phyloP scores from a whole-genome alignment of 495 filamentous ascomycete genomes.

The Annulohypoxylon bovei region DNA sequence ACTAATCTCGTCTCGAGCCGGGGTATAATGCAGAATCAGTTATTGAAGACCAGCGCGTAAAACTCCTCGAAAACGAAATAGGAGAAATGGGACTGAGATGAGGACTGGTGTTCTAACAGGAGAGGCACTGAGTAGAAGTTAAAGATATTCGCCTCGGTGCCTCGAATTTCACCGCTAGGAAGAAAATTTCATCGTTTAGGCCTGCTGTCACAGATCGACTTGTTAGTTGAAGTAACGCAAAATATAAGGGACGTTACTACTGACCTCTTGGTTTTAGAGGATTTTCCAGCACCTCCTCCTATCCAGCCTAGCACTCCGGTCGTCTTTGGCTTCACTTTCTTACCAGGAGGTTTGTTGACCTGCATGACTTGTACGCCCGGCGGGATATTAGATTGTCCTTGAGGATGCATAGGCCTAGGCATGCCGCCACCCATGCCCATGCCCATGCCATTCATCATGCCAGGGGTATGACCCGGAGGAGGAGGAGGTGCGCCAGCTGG shows the following conservation, averaged over 20 bases:
- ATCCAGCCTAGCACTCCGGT: conserved; percentile 53
- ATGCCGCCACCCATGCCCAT: conserved; percentile 21
- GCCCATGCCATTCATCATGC: conserved; percentile 14
- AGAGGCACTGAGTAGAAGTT: conserved; percentile 4
- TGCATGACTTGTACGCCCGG: conserved; percentile 25
- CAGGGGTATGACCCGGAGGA: conserved; percentile 22
- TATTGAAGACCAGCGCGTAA: conserved; percentile 31
- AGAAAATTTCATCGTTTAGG: conserved; percentile 15
- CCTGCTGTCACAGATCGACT: conserved; percentile 9
- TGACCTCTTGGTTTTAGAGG: conserved; percentile 46
- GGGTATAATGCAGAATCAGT: conserved; percentile 50
- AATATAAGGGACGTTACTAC: conserved; percentile 2
- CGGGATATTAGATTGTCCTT: not conserved
- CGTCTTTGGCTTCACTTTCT: conserved; percentile 40
- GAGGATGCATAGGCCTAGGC: not conserved
- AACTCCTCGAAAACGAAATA: conserved; percentile 36
- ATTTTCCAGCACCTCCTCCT: conserved; percentile 41
- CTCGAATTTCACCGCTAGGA: not conserved
- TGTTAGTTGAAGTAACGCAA: conserved; percentile 28
- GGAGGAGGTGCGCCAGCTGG: conserved; percentile 10
- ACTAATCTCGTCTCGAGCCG: conserved; percentile 42
- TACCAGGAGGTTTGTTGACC: conserved; percentile 31
- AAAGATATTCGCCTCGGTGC: not conserved
- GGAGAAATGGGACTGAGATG: conserved; percentile 27
- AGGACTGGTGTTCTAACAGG: conserved; percentile 4